A percentile compares a stretch with the other conserved stretches of the same genome.
Evolutionary conservation across 768 basidiomycete species (phyloP).

Genomic region (Psilocybe cubensis): DNA sequence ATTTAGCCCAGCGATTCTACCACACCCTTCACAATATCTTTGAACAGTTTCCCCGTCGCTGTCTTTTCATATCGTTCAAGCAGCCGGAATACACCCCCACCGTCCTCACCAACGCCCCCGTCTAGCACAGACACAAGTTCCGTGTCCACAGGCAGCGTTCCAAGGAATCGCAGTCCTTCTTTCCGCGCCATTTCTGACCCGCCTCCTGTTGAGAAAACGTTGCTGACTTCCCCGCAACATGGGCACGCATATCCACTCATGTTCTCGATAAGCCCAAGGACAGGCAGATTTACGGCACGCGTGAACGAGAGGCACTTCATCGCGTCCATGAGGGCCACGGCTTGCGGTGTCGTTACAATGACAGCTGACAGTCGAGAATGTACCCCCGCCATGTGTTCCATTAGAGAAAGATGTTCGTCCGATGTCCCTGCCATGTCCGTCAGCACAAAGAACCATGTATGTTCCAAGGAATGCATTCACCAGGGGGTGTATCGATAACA

Average conservation of each 20-base stretch:
- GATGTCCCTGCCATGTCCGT: slow-evolving; percentile 77
- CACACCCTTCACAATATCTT: slow-evolving; percentile 48
- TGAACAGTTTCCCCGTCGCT: slow-evolving; percentile 70
- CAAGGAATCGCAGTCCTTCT: slow-evolving; percentile 79
- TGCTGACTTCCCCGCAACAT: slow-evolving; percentile 94
- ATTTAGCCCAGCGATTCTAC: slow-evolving; percentile 17
- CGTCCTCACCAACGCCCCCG: slow-evolving; percentile 39
- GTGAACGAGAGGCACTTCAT: slow-evolving; percentile 98
- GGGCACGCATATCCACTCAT: slow-evolving; percentile 99
- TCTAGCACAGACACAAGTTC: slow-evolving; percentile 89
- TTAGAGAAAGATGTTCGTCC: slow-evolving; percentile 94
- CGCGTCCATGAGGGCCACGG: slow-evolving; percentile 92
- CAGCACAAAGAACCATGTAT: slow-evolving; percentile 17
- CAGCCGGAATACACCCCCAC: slow-evolving; percentile 48
- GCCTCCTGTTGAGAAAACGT: slow-evolving; percentile 93
- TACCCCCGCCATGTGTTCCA: slow-evolving; percentile 90
- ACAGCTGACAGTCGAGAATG: slow-evolving; percentile 80
- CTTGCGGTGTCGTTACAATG: slow-evolving; percentile 97
- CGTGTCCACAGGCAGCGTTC: slow-evolving; percentile 91
- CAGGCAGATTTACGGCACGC: slow-evolving; percentile 80
- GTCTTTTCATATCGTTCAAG: slow-evolving; percentile 69
- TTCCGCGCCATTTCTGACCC: slow-evolving; percentile 85
- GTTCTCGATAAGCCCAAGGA: slow-evolving; percentile 94
- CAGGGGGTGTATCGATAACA: slow-evolving; percentile 95
- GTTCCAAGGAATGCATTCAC: slow-evolving; percentile 42